A percentile compares a stretch with the other conserved stretches of the same genome.
Evolutionary conservation across 2,329 filamentous ascomycete genomes (phyloP).

Genomic region (Calonectria pseudoturangicola): DNA sequence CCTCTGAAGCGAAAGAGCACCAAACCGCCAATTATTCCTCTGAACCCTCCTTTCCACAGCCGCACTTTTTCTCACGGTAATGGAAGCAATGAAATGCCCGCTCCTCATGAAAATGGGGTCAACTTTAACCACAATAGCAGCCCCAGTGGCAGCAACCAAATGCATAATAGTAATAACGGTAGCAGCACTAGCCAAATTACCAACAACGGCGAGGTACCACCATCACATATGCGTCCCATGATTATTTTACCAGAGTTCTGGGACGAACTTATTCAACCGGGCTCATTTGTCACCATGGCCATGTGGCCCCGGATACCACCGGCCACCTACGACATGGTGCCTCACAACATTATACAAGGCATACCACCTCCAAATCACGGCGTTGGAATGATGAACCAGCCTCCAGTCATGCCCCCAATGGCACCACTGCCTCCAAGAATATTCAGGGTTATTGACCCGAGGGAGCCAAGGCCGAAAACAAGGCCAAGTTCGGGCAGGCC

Average conservation of each 20-base stretch:
- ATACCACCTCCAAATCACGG: conserved; percentile 18
- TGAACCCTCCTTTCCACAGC: not conserved
- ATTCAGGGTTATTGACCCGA: conserved; percentile 30
- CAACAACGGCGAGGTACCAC: not conserved
- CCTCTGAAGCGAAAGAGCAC: conserved; percentile 28
- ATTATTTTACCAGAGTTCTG: conserved; percentile 42
- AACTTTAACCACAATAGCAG: conserved; percentile 6
- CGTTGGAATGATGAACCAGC: conserved; percentile 26
- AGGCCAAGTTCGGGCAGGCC: conserved; percentile 37
- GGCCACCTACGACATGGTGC: conserved; percentile 12
- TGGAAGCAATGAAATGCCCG: not conserved
- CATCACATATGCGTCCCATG: conserved; percentile 32
- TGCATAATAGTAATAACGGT: conserved; percentile 8
- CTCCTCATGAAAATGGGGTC: not conserved
- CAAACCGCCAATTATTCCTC: not conserved
- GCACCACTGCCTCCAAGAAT: conserved; percentile 37
- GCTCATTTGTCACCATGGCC: conserved; percentile 36
- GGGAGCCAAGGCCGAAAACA: conserved; percentile 34
- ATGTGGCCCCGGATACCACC: conserved; percentile 32
- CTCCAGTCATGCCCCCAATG: conserved; percentile 33
- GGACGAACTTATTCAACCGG: conserved; percentile 43
- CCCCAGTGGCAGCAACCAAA: not conserved
- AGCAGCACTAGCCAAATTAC: not conserved
- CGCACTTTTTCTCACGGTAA: not conserved
- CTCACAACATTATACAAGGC: conserved; percentile 17